Conservation (phyloP, 108 stramenopile genomes). For the Aurantiochytrium sp. region DNA sequence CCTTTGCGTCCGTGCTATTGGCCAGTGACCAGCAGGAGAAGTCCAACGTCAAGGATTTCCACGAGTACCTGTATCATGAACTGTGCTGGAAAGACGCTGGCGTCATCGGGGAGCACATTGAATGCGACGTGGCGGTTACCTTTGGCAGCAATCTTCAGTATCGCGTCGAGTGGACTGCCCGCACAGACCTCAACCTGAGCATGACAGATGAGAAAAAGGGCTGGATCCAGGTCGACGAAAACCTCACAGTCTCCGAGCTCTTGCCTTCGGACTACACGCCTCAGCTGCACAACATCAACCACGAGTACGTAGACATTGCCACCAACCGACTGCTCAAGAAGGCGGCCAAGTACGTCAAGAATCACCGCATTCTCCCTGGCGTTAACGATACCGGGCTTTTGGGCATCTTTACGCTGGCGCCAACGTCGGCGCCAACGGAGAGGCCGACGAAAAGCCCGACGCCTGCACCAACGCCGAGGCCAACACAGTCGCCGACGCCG, state of each 20-base stretch:
- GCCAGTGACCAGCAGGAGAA: neutral
- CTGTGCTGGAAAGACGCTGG: neutral
- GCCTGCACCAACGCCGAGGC: too few species aligned
- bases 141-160: conserved; percentile 1
- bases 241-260: neutral
- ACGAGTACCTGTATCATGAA: conserved; percentile 6
- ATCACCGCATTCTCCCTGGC: too few species aligned
- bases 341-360: too few species aligned
- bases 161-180: conserved; percentile 5
- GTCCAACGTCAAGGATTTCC: neutral
- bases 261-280: neutral
- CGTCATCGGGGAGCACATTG: neutral
- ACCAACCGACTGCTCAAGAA: neutral
- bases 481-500: too few species aligned
- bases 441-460: too few species aligned
- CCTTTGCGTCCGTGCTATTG: neutral
- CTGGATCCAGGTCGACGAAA: neutral
- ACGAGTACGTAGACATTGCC: neutral
- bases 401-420: too few species aligned
- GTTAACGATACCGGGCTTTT: too few species aligned
- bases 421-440: too few species aligned
- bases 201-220: neutral
- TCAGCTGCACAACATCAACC: neutral
- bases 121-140: neutral
- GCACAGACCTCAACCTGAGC: neutral